phyloP scores from a whole-genome alignment of 1,284 basidiomycete species.

The Trametes versicolor region DNA sequence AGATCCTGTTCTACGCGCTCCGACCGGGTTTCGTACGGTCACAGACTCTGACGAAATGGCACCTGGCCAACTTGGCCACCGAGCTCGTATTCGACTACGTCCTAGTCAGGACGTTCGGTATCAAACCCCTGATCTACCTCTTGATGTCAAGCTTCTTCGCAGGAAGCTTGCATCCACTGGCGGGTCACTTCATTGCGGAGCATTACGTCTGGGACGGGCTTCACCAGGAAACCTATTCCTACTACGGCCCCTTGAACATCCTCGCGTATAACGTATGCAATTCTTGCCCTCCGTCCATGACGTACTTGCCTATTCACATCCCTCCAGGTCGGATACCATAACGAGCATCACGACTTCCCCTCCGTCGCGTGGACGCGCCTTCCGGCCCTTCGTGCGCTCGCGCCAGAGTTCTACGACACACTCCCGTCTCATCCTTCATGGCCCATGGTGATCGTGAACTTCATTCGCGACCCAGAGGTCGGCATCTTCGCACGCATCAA shows the following conservation, averaged over 20 bases:
- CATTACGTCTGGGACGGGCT: conserved; percentile 94
- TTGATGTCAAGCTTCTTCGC: conserved; percentile 93
- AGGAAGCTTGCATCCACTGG: conserved; percentile 93
- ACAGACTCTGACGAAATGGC: conserved; percentile 88
- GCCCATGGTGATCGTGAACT: conserved; percentile 95
- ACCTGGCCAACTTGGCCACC: conserved; percentile 77
- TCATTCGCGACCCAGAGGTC: conserved; percentile 90
- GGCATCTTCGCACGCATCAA: conserved; percentile 59
- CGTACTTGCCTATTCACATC: not conserved
- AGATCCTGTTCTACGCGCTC: conserved; percentile 97
- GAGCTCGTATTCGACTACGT: conserved; percentile 81
- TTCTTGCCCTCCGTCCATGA: not conserved
- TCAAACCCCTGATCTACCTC: conserved; percentile 82
- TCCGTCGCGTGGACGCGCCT: conserved; percentile 97
- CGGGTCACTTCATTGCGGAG: conserved; percentile 98
- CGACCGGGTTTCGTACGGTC: conserved; percentile 94
- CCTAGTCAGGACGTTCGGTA: conserved; percentile 71
- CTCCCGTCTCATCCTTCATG: conserved; percentile 91
- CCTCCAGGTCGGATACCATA: conserved; percentile 92
- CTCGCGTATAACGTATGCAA: conserved; percentile 91
- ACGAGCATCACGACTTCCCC: conserved; percentile 99
- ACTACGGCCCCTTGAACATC: conserved; percentile 93
- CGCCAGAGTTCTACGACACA: conserved; percentile 93
- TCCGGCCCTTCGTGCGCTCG: conserved; percentile 83
- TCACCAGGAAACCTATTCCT: conserved; percentile 95